A percentile compares a stretch with the other conserved stretches of the same genome.
Evolutionary conservation across 1,284 basidiomycete genomes (phyloP).

Genomic region (Pseudozyma pruni): DNA sequence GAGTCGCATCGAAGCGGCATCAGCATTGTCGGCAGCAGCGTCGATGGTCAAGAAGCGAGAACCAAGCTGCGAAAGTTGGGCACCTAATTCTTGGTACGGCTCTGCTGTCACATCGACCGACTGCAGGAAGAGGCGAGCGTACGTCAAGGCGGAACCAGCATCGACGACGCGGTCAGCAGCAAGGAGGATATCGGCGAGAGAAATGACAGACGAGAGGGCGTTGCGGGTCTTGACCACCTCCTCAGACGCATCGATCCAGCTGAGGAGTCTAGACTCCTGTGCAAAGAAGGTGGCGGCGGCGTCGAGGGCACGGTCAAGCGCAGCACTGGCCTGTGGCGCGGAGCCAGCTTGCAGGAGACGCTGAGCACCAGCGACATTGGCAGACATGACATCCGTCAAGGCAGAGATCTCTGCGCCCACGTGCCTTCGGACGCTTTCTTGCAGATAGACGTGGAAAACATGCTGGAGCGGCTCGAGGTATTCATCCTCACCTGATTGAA

Average conservation of each 20-base stretch:
- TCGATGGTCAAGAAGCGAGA: slow-evolving; percentile 23
- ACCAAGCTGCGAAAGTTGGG: slow-evolving; percentile 19
- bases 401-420: slow-evolving; percentile 3
- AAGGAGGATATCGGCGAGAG: slow-evolving; percentile 27
- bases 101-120: slow-evolving; percentile 12
- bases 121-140: slow-evolving; percentile 25
- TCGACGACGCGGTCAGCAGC: slow-evolving; percentile 28
- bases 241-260: neutral
- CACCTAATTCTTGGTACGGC: slow-evolving; percentile 1
- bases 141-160: slow-evolving; percentile 39
- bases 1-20: slow-evolving; percentile 23
- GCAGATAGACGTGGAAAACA: slow-evolving; percentile 30
- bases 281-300: slow-evolving; percentile 23
- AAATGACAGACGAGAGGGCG: slow-evolving; percentile 14
- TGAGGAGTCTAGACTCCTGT: slow-evolving; percentile 1
- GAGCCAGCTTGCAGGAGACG: slow-evolving; percentile 32
- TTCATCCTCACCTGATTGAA: slow-evolving; percentile 8
- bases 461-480: slow-evolving; percentile 19
- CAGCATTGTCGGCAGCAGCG: slow-evolving; percentile 4
- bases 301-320: slow-evolving; percentile 43
- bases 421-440: neutral
- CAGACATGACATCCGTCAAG: slow-evolving; percentile 29
- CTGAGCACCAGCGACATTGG: slow-evolving; percentile 39
- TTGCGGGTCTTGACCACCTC: slow-evolving; percentile 1
- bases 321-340: slow-evolving; percentile 21